Conservation (phyloP, 2,329 filamentous ascomycete species). For the Diaporthe citrichinensis region DNA sequence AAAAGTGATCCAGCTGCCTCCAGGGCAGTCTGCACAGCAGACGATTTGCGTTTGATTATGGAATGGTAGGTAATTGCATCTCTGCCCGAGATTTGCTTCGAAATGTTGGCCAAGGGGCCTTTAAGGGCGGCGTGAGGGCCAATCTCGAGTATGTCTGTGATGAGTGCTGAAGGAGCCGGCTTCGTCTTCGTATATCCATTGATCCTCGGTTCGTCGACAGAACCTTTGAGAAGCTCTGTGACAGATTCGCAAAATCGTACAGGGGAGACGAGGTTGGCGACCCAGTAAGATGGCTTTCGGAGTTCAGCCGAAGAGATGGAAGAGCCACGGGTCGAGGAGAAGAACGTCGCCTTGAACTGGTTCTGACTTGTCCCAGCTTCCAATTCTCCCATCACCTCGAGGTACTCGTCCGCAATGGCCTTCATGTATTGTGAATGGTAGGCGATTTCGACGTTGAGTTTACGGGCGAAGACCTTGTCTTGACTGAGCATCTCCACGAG, state of each 20-base stretch:
- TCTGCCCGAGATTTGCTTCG: conserved; percentile 37
- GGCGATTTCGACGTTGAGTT: conserved; percentile 50
- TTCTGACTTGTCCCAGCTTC: conserved; percentile 21
- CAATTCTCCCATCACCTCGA: conserved; percentile 42
- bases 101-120: conserved; percentile 47
- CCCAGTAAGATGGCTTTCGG: conserved; percentile 47
- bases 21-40: conserved; percentile 44
- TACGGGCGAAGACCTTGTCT: conserved; percentile 45
- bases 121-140: conserved; percentile 48
- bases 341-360: conserved; percentile 42
- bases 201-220: conserved; percentile 19
- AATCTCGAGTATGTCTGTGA: conserved; percentile 47
- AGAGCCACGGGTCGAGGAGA: conserved; percentile 44
- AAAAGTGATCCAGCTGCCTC: conserved; percentile 41
- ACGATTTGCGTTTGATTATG: conserved; percentile 35
- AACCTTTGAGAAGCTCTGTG: conserved; percentile 41
- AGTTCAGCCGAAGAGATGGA: conserved; percentile 39
- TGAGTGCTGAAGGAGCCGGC: conserved; percentile 3
- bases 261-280: conserved; percentile 48
- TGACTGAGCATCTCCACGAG: conserved; percentile 42
- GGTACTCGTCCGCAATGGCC: conserved; percentile 44
- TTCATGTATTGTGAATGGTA: conserved; percentile 53
- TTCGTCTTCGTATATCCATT: conserved; percentile 34
- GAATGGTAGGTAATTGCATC: conserved; percentile 29
- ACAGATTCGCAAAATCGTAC: conserved; percentile 48